Conservation (phyloP, 495 filamentous ascomycete genomes). For the Penicillium goetzii region DNA sequence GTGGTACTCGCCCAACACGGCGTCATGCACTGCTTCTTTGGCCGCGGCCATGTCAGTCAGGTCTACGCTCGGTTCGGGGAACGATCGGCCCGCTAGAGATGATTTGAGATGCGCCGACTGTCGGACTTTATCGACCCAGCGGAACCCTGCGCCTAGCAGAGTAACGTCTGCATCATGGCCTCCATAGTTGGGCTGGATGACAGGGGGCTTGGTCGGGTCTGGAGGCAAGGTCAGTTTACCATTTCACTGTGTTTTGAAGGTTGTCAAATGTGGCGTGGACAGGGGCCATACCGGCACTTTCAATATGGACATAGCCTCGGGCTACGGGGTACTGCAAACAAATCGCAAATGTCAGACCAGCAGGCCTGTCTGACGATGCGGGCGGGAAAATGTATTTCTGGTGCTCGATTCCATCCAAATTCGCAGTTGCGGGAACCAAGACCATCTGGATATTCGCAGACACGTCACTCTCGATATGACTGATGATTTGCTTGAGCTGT, state of each 20-base stretch:
- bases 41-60: slow-evolving; percentile 25
- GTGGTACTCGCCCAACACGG: slow-evolving; percentile 27
- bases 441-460: slow-evolving; percentile 36
- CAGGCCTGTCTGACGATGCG: slow-evolving; percentile 16
- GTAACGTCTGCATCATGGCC: slow-evolving; percentile 44
- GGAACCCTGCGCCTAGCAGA: slow-evolving; percentile 37
- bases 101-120: slow-evolving; percentile 25
- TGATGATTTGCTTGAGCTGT: slow-evolving; percentile 31
- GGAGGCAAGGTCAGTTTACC: not conserved
- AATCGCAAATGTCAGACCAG: slow-evolving; percentile 24
- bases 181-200: slow-evolving; percentile 35
- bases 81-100: slow-evolving; percentile 19
- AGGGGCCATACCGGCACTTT: slow-evolving; percentile 25
- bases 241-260: not conserved
- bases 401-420: slow-evolving; percentile 24
- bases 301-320: slow-evolving; percentile 60
- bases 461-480: slow-evolving; percentile 27
- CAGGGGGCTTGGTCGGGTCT: slow-evolving; percentile 29
- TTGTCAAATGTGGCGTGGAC: not conserved
- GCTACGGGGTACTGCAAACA: slow-evolving; percentile 47
- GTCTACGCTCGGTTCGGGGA: slow-evolving; percentile 26
- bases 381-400: slow-evolving; percentile 23
- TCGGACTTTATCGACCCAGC: slow-evolving; percentile 30
- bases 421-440: slow-evolving; percentile 22
- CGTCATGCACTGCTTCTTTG: slow-evolving; percentile 25